A percentile compares a stretch with the other conserved stretches of the same genome.
Evolutionary conservation across 495 filamentous ascomycete species (phyloP).

Genomic region (Filosporella fistucella): DNA sequence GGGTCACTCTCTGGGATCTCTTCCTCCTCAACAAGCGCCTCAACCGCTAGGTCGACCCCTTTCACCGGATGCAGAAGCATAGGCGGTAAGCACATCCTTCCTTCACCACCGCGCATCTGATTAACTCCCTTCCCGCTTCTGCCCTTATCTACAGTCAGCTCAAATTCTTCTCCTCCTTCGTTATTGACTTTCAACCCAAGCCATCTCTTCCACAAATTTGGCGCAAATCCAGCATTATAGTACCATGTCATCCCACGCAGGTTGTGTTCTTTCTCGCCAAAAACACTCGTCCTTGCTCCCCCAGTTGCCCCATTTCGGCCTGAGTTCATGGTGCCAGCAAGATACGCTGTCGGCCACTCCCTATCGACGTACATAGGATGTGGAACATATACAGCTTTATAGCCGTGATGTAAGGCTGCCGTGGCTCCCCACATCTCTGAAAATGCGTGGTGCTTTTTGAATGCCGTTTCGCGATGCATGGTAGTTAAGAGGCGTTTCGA

Average conservation of each 20-base stretch:
- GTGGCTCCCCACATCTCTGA: slow-evolving; percentile 95
- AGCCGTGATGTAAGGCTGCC: slow-evolving; percentile 83
- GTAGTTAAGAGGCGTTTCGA: slow-evolving; percentile 73
- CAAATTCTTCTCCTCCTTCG: slow-evolving; percentile 80
- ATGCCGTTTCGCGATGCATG: slow-evolving; percentile 86
- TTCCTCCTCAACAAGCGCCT: slow-evolving; percentile 34
- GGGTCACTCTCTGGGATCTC: slow-evolving; percentile 25
- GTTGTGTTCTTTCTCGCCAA: slow-evolving; percentile 86
- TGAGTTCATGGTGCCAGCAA: slow-evolving; percentile 79
- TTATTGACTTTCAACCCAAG: slow-evolving; percentile 79
- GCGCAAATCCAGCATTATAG: slow-evolving; percentile 82
- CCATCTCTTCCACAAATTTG: slow-evolving; percentile 84
- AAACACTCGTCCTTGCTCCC: slow-evolving; percentile 69
- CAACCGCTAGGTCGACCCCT: slow-evolving; percentile 72
- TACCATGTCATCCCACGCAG: slow-evolving; percentile 89
- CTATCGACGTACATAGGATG: slow-evolving; percentile 91
- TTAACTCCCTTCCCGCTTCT: slow-evolving; percentile 40
- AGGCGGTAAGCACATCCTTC: slow-evolving; percentile 88
- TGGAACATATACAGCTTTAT: slow-evolving; percentile 91
- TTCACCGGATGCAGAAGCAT: slow-evolving; percentile 95
- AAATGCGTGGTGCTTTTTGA: slow-evolving; percentile 83
- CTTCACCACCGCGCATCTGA: slow-evolving; percentile 55
- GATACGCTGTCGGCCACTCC: slow-evolving; percentile 75
- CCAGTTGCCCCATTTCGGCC: slow-evolving; percentile 74
- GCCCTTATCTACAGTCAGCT: slow-evolving; percentile 55